Base-by-base conservation (phyloP, 495 filamentous ascomycete genomes). In the Aspergillus diversus region DNA sequence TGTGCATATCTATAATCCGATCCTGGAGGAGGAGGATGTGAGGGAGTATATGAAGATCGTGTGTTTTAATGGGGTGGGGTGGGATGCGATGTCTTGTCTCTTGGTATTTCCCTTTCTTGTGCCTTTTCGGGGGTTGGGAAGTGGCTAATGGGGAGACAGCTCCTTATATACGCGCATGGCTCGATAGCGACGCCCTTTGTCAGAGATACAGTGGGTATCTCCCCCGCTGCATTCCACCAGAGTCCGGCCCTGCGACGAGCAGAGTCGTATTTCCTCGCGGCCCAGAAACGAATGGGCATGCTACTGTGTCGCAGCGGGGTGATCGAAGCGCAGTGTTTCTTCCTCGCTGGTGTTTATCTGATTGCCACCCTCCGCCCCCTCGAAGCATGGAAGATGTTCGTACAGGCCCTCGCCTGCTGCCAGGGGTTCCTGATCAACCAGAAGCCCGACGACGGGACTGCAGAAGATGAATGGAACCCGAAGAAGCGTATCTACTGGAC, bases 401-500 rank as follows among this genome's bases (percentile, higher is more conserved):
- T 73, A 3, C 72, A 73, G 51, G 70, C 72, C 33, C 47, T 66
- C 12, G 69, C 70, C 13, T 64, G 63, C 27, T 70, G 63, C 8
- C 60, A 71, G 39, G 67, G 67, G 8, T 68, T 69, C 48, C 15
- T 54, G 31, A 54, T 27, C 21, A 13, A 32, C 27, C 21, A 27
- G n/a, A 33, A 60, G 59, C 39, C 64, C 64, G 47, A 50, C 21
- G 33, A 33, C 34, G 27, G 49, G 13, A 31, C 15, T 33, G 35
- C 39, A 47, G 27, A 55, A 61, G 7, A 27, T 21, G 64, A 62
- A 43, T 50, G 55, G 60, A 33, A 60, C 13, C 56, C 66, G 4
- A 62, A 69, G 55, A 61, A 74, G 63, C 70, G 65, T 27, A 64
- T 75, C 31, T 75, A 77, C 53, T 78, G 76, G 76, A 72, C 74